Evolutionary conservation across 208 protist species (phyloP).

Genomic region (Acanthamoeba lenticulata): DNA sequence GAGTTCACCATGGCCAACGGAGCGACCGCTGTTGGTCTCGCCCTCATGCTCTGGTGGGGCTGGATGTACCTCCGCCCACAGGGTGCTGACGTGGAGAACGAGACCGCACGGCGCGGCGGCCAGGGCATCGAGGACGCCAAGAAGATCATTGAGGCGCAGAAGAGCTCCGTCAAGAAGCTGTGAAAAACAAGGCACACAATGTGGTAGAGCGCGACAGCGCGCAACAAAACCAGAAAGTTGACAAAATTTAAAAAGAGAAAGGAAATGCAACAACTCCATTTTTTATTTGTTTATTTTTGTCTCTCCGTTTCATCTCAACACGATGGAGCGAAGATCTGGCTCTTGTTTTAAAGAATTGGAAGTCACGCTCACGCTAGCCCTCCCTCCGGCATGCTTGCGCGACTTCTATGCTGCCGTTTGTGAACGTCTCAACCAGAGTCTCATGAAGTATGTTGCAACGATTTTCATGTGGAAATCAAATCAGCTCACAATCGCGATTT

Average conservation of each 20-base stretch:
- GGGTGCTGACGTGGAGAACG: background rate
- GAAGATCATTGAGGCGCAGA: background rate
- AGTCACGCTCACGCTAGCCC: background rate
- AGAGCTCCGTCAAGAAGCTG: background rate
- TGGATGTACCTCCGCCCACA: background rate
- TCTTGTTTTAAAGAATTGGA: background rate
- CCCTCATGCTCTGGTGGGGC: constrained; percentile 15
- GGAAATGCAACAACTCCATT: too few relatives aligned
- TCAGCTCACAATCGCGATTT: too few relatives aligned
- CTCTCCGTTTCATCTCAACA: too few relatives aligned
- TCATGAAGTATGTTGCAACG: constrained; percentile 9
- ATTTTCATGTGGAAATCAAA: too few relatives aligned
- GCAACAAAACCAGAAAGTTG: too few relatives aligned
- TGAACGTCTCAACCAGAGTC: background rate
- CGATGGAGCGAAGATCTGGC: background rate
- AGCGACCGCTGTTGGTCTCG: background rate
- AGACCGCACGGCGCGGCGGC: background rate
- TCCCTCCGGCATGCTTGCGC: background rate
- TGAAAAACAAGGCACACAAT: background rate
- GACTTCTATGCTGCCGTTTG: constrained; percentile 5
- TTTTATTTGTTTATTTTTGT: too few relatives aligned
- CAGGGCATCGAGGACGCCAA: background rate
- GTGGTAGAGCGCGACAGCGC: background rate
- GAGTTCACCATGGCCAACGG: constrained; percentile 30
- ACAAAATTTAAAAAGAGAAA: too few relatives aligned